phyloP scores from a whole-genome alignment of 2,329 filamentous ascomycete genomes.

The Orbilia brochopaga region DNA sequence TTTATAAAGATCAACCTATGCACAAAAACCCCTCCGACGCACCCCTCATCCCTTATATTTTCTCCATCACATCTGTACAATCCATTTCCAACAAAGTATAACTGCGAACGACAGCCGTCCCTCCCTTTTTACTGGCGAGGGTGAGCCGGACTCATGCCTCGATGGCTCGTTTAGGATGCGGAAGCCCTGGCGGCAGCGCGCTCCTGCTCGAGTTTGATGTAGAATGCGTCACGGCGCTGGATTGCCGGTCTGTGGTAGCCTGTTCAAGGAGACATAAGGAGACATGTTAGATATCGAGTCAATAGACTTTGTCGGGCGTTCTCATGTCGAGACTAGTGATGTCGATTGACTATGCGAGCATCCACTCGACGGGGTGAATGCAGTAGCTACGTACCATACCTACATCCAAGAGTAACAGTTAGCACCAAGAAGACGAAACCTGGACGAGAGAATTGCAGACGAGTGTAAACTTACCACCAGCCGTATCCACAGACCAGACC shows the following conservation, averaged over 20 bases:
- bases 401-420: not conserved
- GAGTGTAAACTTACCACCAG: constrained; percentile 26
- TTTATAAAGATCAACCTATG: too few relatives aligned
- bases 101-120: too few relatives aligned
- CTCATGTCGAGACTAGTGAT: too few relatives aligned
- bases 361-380: too few relatives aligned
- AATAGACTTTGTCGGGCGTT: not conserved
- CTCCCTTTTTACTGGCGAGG: too few relatives aligned
- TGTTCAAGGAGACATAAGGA: constrained; percentile 26
- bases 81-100: too few relatives aligned
- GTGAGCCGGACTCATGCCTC: too few relatives aligned
- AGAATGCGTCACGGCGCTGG: constrained; percentile 59
- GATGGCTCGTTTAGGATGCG: not conserved
- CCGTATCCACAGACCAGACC: constrained; percentile 19
- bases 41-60: too few relatives aligned
- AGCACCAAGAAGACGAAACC: not conserved
- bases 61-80: too few relatives aligned
- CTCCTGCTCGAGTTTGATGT: constrained; percentile 59
- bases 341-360: too few relatives aligned
- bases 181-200: constrained; percentile 55
- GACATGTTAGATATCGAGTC: not conserved
- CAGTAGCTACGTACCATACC: constrained; percentile 28
- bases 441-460: not conserved
- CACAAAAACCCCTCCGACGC: too few relatives aligned
- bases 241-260: constrained; percentile 60